These are phyloP conservation scores for Aspergillus hortae DNA, from an alignment of 2,329 filamentous ascomycete species.

Conservation along the genomic window DNA sequence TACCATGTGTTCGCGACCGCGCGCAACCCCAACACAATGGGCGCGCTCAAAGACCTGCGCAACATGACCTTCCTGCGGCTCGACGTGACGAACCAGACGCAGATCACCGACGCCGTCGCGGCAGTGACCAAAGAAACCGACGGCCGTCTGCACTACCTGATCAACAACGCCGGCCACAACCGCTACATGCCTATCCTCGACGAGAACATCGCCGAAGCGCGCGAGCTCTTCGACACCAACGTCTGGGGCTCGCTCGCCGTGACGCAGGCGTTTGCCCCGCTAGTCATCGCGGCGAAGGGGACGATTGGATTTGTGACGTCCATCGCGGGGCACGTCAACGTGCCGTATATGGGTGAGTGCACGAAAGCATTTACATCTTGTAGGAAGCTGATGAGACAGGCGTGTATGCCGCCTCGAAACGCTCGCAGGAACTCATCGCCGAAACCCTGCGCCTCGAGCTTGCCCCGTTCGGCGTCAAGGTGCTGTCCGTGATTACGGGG, in stretches of 20 bases:
- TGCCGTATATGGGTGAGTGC: conserved; percentile 30
- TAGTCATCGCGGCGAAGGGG: conserved; percentile 20
- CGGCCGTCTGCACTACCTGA: conserved; percentile 33
- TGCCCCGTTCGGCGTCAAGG: conserved; percentile 15
- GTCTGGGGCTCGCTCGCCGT: conserved; percentile 15
- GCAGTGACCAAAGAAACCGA: conserved; percentile 21
- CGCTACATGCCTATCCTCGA: conserved; percentile 38
- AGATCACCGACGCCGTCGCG: conserved; percentile 24
- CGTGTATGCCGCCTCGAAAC: conserved; percentile 20
- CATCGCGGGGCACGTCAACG: conserved; percentile 11
- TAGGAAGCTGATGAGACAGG: conserved; percentile 1
- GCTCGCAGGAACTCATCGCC: conserved; percentile 17
- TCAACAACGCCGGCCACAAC: conserved; percentile 43
- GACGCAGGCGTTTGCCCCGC: conserved; percentile 22
- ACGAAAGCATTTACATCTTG: no score
- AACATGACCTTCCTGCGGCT: conserved; percentile 26
- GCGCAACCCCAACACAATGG: conserved; percentile 27
- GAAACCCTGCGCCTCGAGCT: conserved; percentile 24
- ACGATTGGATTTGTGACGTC: conserved; percentile 22
- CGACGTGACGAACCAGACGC: conserved; percentile 24
- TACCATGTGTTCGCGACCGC: conserved; percentile 39
- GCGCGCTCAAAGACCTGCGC: conserved; percentile 12
- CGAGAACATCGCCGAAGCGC: conserved; percentile 28
- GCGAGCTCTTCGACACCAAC: conserved; percentile 17
- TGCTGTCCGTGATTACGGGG: conserved; percentile 16